phyloP scores from a whole-genome alignment of 1,284 basidiomycete genomes.

The Irpex rosettiformis region DNA sequence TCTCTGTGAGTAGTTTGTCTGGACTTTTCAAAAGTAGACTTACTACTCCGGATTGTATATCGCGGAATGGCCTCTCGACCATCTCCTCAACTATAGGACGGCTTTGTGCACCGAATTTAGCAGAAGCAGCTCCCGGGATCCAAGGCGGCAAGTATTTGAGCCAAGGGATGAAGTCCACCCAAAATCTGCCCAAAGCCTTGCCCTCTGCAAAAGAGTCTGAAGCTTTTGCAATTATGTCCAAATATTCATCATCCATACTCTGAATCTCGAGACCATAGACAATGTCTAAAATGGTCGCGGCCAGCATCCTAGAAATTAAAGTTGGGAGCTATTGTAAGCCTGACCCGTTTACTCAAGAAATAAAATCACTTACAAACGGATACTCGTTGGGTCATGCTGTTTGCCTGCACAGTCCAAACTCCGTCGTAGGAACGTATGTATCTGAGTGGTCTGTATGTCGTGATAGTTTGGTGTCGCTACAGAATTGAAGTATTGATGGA shows the following conservation, averaged over 20 bases:
- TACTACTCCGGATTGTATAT: background rate
- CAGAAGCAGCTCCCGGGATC: background rate
- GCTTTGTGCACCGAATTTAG: background rate
- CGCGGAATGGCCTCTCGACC: slow-evolving; percentile 1
- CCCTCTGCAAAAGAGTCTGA: background rate
- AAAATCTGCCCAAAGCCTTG: background rate
- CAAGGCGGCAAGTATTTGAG: slow-evolving; percentile 1
- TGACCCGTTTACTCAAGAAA: too few relatives aligned
- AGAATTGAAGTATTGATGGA: slow-evolving; percentile 26
- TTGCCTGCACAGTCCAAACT: background rate
- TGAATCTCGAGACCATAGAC: slow-evolving; percentile 28
- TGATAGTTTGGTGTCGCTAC: slow-evolving; percentile 13
- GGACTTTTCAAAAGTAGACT: too few relatives aligned
- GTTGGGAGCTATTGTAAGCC: background rate
- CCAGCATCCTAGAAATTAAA: slow-evolving; percentile 9
- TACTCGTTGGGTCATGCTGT: background rate
- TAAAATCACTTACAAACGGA: background rate
- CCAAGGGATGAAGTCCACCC: background rate
- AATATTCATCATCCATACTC: slow-evolving; percentile 17
- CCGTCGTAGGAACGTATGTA: background rate
- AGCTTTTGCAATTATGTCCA: slow-evolving; percentile 18
- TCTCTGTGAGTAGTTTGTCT: background rate
- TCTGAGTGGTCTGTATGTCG: background rate
- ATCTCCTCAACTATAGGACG: background rate
- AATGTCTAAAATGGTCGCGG: slow-evolving; percentile 26